Conservation (phyloP, 805 yeast species). For the Clavispora asparagi region DNA sequence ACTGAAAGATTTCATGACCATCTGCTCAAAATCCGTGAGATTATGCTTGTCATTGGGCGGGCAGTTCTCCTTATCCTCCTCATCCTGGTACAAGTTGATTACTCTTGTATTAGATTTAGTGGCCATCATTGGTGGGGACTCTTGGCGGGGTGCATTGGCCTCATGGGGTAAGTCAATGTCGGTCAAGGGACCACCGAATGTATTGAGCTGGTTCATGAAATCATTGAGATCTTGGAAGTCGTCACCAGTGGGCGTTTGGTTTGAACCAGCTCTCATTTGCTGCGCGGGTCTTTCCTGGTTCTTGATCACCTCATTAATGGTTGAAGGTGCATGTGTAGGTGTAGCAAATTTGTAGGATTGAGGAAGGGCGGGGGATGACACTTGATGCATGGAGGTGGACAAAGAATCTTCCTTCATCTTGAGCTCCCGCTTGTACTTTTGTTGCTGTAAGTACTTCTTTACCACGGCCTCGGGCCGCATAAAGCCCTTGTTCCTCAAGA, state of each 20-base stretch:
- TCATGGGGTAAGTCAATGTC: slow-evolving; percentile 38
- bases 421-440: slow-evolving; percentile 34
- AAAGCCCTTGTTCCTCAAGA: slow-evolving; percentile 38
- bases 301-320: slow-evolving; percentile 34
- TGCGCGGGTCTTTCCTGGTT: slow-evolving; percentile 3
- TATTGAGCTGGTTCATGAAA: slow-evolving; percentile 32
- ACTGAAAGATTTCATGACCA: slow-evolving; percentile 22
- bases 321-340: slow-evolving; percentile 36
- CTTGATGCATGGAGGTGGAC: slow-evolving; percentile 1
- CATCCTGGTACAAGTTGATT: slow-evolving; percentile 44
- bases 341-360: slow-evolving; percentile 29
- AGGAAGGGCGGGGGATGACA: slow-evolving; percentile 10
- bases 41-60: slow-evolving; percentile 13
- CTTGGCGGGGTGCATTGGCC: slow-evolving; percentile 13
- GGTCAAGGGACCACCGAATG: slow-evolving; percentile 42
- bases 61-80: slow-evolving; percentile 23
- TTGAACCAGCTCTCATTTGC: slow-evolving; percentile 3
- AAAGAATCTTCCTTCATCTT: slow-evolving; percentile 23
- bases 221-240: slow-evolving; percentile 35
- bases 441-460: slow-evolving; percentile 41
- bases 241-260: slow-evolving; percentile 8
- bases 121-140: slow-evolving; percentile 48
- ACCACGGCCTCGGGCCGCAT: slow-evolving; percentile 45
- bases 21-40: slow-evolving; percentile 19
- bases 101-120: slow-evolving; percentile 51